Conservation (phyloP, 1,284 basidiomycete species). For the Naganishia liquefaciens region DNA sequence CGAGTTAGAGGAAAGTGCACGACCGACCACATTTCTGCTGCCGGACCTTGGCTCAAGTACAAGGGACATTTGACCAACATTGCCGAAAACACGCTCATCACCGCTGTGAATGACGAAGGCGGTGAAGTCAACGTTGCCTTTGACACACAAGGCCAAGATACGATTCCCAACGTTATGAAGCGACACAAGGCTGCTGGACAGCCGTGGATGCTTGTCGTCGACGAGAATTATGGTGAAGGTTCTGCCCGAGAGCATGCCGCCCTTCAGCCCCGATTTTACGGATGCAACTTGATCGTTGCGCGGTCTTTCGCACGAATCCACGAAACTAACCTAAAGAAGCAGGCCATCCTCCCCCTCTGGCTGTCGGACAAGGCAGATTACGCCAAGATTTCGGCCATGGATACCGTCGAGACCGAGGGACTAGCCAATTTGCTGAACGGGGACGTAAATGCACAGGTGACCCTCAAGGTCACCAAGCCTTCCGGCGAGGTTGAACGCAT, state of each 20-base stretch:
- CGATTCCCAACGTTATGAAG: conserved; percentile 87
- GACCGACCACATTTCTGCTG: conserved; percentile 95
- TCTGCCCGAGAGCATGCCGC: conserved; percentile 86
- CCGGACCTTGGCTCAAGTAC: conserved; percentile 97
- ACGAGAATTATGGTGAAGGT: conserved; percentile 94
- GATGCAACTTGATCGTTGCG: conserved; percentile 78
- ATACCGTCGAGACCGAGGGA: conserved; percentile 64
- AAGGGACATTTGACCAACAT: conserved; percentile 91
- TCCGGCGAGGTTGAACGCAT: conserved; percentile 67
- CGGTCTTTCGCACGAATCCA: conserved; percentile 98
- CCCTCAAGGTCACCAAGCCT: conserved; percentile 69
- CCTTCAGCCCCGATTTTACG: conserved; percentile 93
- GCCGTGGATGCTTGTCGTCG: conserved; percentile 93
- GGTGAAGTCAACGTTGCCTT: conserved; percentile 87
- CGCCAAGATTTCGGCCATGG: conserved; percentile 74
- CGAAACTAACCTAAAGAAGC: conserved; percentile 98
- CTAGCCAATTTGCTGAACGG: conserved; percentile 62
- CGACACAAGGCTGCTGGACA: conserved; percentile 75
- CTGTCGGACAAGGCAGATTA: conserved; percentile 86
- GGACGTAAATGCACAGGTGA: conserved; percentile 60
- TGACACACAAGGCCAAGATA: conserved; percentile 69
- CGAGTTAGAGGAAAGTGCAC: conserved; percentile 96
- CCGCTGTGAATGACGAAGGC: conserved; percentile 86
- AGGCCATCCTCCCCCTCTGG: conserved; percentile 89
- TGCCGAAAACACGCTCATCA: conserved; percentile 85